Percentiles rank a stretch among this genome's conserved stretches.
These are phyloP conservation scores for Colletotrichum zoysiae DNA, from an alignment of 2,329 filamentous ascomycete genomes.

Conservation along the genomic window DNA sequence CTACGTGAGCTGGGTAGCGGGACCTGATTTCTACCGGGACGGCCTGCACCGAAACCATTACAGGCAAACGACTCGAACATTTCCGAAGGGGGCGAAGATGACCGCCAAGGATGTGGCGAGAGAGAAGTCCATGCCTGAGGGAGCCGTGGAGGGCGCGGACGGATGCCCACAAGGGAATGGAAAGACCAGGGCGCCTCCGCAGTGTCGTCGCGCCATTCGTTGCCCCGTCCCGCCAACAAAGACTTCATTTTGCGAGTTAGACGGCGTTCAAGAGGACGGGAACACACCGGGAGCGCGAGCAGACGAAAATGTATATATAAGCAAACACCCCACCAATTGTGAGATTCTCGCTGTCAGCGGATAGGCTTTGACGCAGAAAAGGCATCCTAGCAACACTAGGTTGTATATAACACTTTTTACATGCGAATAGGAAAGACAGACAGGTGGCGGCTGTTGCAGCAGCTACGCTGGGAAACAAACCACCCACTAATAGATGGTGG, in stretches of 20 bases:
- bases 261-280: background rate
- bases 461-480: background rate
- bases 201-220: slow-evolving; percentile 36
- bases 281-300: slow-evolving; percentile 28
- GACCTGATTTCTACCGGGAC: background rate
- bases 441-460: background rate
- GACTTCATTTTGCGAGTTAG: background rate
- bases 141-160: slow-evolving; percentile 23
- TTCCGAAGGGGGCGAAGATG: background rate
- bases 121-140: background rate
- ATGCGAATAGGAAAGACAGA: slow-evolving; percentile 33
- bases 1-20: slow-evolving; percentile 8
- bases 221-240: slow-evolving; percentile 2
- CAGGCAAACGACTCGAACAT: background rate
- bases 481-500: slow-evolving; percentile 4
- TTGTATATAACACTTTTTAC: slow-evolving; percentile 41
- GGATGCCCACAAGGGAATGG: background rate
- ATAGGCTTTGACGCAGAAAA: slow-evolving; percentile 10
- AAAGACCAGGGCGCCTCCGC: slow-evolving; percentile 11
- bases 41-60: background rate
- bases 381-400: slow-evolving; percentile 13
- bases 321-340: slow-evolving; percentile 13
- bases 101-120: background rate
- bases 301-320: slow-evolving; percentile 38
- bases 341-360: slow-evolving; percentile 26